Evolutionary conservation across 2,329 filamentous ascomycete genomes (phyloP).

Genomic region (Cercospora janseana): DNA sequence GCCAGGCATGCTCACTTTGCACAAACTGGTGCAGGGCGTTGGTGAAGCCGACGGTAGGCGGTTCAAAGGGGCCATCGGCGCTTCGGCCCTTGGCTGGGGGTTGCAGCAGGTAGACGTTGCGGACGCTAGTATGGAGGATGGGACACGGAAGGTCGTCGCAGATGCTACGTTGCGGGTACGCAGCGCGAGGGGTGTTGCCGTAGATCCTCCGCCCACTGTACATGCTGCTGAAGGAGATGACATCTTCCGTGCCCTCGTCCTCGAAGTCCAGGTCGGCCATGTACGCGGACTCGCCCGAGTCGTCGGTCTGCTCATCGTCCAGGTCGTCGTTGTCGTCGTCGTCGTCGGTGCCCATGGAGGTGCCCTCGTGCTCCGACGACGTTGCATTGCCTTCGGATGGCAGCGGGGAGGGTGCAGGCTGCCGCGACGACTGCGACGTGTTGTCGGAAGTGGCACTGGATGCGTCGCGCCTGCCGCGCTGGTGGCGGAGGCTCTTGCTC

Average conservation of each 20-base stretch:
- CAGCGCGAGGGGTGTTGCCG: slow-evolving; percentile 31
- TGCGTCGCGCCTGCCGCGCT: slow-evolving; percentile 6
- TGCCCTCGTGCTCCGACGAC: not conserved
- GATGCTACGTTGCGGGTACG: slow-evolving; percentile 27
- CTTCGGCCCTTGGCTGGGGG: slow-evolving; percentile 27
- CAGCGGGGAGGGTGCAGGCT: slow-evolving; percentile 11
- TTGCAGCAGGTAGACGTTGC: slow-evolving; percentile 47
- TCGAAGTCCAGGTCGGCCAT: slow-evolving; percentile 16
- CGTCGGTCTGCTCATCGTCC: not conserved
- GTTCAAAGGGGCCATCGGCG: slow-evolving; percentile 14
- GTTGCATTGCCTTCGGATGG: slow-evolving; percentile 1
- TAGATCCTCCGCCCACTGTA: slow-evolving; percentile 32
- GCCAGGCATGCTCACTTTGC: slow-evolving; percentile 29
- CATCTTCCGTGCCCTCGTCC: slow-evolving; percentile 32
- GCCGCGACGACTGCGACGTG: slow-evolving; percentile 2
- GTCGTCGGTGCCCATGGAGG: not conserved
- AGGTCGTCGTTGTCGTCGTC: not conserved
- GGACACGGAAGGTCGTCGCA: slow-evolving; percentile 40
- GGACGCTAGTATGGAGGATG: slow-evolving; percentile 43
- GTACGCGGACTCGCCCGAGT: slow-evolving; percentile 7
- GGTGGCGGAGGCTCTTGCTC: not conserved
- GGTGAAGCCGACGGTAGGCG: slow-evolving; percentile 40
- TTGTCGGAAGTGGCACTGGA: not conserved
- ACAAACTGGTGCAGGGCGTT: slow-evolving; percentile 38
- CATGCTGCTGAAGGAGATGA: slow-evolving; percentile 25